phyloP scores from a whole-genome alignment of 1,284 basidiomycete genomes.

The Trichosporon ovoides region DNA sequence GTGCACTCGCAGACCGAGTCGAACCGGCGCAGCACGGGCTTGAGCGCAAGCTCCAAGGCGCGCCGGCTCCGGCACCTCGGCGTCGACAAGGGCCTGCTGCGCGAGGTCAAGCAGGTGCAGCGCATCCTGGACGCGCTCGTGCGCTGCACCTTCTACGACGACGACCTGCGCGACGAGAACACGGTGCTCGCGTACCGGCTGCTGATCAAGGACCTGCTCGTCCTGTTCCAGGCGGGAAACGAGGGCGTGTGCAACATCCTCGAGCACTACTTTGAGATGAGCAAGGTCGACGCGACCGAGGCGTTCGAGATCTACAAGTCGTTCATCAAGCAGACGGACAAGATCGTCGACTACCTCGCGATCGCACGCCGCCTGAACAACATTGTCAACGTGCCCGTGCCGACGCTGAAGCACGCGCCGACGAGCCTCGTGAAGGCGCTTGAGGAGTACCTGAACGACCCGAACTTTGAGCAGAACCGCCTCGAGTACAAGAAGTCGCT shows the following conservation, averaged over 20 bases:
- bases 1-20: conserved; percentile 82
- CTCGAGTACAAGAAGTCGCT: conserved; percentile 86
- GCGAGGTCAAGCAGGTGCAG: conserved; percentile 89
- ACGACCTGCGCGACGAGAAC: conserved; percentile 87
- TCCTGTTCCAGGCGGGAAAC: conserved; percentile 93
- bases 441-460: conserved; percentile 92
- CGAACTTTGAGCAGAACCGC: conserved; percentile 91
- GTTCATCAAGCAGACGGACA: conserved; percentile 92
- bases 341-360: conserved; percentile 88
- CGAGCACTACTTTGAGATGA: conserved; percentile 99
- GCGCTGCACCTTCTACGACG: conserved; percentile 85
- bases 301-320: conserved; percentile 85
- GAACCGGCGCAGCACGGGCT: conserved; percentile 59
- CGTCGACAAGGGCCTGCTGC: conserved; percentile 89
- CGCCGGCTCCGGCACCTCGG: conserved; percentile 83
- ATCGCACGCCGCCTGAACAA: conserved; percentile 89
- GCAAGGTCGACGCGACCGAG: conserved; percentile 77
- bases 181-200: conserved; percentile 83
- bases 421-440: conserved; percentile 86
- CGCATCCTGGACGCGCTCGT: conserved; percentile 79
- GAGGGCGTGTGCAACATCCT: conserved; percentile 97
- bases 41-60: conserved; percentile 44
- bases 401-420: conserved; percentile 91
- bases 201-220: conserved; percentile 94
- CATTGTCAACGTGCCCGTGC: conserved; percentile 85